These are phyloP conservation scores for Rhizodiscina lignyota DNA, from an alignment of 495 filamentous ascomycete species.

Conservation along the genomic window DNA sequence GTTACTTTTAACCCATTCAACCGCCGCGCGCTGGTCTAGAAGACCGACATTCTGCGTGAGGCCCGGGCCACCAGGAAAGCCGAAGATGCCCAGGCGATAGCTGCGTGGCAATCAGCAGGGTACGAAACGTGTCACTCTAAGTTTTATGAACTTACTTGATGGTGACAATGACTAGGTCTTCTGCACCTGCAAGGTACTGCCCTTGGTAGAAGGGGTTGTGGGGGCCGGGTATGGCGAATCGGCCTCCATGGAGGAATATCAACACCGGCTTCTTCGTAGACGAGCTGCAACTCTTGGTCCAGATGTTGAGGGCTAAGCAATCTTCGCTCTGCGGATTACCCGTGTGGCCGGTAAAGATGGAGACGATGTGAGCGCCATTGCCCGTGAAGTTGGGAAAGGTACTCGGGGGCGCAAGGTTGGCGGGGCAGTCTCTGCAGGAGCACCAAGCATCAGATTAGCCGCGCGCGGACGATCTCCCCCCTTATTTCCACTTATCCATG, in stretches of 20 bases:
- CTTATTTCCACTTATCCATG: too few relatives aligned
- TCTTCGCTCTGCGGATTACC: conserved; percentile 23
- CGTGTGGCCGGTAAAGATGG: conserved; percentile 12
- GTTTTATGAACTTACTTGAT: conserved; percentile 17
- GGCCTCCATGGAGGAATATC: conserved; percentile 24
- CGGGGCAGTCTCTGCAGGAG: conserved; percentile 12
- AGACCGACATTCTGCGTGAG: conserved; percentile 24
- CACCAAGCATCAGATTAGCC: conserved; percentile 1
- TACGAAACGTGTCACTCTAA: neutral
- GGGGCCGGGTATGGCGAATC: conserved; percentile 18
- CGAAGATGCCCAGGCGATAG: conserved; percentile 33
- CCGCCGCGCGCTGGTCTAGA: conserved; percentile 27
- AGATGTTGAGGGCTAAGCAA: conserved; percentile 31
- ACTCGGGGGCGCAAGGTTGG: conserved; percentile 5
- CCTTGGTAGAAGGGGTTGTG: conserved; percentile 27
- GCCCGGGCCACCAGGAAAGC: conserved; percentile 29
- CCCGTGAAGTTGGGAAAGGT: conserved; percentile 5
- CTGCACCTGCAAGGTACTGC: conserved; percentile 17
- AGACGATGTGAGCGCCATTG: conserved; percentile 9
- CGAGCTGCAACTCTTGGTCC: conserved; percentile 15
- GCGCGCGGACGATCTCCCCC: neutral
- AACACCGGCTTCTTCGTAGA: conserved; percentile 19
- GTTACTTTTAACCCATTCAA: conserved; percentile 45
- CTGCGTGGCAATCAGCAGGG: conserved; percentile 1
- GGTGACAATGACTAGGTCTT: conserved; percentile 29